Percentiles rank a stretch among this genome's conserved stretches.
Evolutionary conservation across 331 rosid species (phyloP).

Genomic region (Malus hybrid): DNA sequence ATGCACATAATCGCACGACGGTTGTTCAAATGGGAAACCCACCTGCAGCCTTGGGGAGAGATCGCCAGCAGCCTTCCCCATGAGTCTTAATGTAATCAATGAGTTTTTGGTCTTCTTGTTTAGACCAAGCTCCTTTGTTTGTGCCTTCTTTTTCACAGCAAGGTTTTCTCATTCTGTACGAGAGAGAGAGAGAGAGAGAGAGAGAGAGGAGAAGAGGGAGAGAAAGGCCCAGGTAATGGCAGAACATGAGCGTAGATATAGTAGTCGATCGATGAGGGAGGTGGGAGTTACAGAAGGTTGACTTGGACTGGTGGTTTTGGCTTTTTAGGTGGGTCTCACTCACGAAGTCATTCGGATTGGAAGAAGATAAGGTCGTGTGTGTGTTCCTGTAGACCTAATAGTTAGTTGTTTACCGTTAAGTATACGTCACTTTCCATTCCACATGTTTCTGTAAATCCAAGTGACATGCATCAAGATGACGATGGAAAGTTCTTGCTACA

Average conservation of each 20-base stretch:
- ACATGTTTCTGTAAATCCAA: background rate
- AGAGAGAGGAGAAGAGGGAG: too few species aligned
- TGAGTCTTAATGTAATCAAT: constrained; percentile 12
- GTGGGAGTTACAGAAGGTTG: constrained; percentile 14
- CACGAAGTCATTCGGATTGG: background rate
- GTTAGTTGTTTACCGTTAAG: constrained; percentile 36
- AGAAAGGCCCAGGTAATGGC: background rate
- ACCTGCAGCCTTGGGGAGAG: constrained; percentile 75
- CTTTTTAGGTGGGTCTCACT: constrained; percentile 18
- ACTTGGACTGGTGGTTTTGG: constrained; percentile 69
- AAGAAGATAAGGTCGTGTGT: background rate
- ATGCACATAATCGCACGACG: background rate
- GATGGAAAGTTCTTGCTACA: too few species aligned
- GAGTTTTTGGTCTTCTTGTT: background rate
- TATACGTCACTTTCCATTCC: constrained; percentile 34
- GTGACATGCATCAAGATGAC: too few species aligned
- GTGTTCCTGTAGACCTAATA: background rate
- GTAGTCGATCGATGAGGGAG: background rate
- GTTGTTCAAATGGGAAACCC: background rate
- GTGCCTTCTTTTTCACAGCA: constrained; percentile 54
- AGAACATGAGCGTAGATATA: constrained; percentile 24
- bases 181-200: background rate
- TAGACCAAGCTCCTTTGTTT: constrained; percentile 54
- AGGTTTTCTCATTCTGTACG: constrained; percentile 44
- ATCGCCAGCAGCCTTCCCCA: constrained; percentile 72